Conservation (phyloP, 768 basidiomycete genomes). For the Chalciporus sphaerocephalus region DNA sequence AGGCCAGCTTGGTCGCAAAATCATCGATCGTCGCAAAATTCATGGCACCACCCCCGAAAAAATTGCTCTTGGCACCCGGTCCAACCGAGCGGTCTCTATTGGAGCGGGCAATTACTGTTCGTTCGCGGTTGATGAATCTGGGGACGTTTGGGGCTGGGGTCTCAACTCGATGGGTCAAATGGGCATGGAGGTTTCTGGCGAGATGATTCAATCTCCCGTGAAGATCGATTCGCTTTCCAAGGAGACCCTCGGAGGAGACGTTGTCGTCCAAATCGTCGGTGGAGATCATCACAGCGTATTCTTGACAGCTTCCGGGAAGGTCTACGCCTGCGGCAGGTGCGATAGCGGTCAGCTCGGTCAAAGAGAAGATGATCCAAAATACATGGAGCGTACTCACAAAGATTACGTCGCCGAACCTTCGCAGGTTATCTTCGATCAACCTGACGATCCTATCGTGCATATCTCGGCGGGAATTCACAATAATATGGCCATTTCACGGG, state of each 20-base stretch:
- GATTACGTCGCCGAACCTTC: conserved; percentile 67
- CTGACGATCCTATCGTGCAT: conserved; percentile 58
- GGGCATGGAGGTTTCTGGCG: conserved; percentile 50
- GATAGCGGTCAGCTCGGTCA: conserved; percentile 84
- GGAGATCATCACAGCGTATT: conserved; percentile 92
- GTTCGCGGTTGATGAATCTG: conserved; percentile 82
- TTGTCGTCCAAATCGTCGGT: conserved; percentile 68
- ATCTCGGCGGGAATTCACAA: conserved; percentile 70
- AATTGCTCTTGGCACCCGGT: conserved; percentile 67
- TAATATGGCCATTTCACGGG: conserved; percentile 63
- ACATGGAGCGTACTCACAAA: conserved; percentile 47
- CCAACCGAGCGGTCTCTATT: conserved; percentile 60
- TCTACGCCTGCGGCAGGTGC: conserved; percentile 82
- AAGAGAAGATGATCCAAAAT: conserved; percentile 60
- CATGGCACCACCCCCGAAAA: conserved; percentile 88
- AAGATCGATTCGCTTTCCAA: conserved; percentile 63
- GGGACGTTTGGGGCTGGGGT: conserved; percentile 94
- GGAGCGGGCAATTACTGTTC: conserved; percentile 85
- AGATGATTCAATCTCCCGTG: conserved; percentile 62
- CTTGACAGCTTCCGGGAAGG: conserved; percentile 74
- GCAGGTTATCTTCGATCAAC: conserved; percentile 59
- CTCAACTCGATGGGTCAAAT: conserved; percentile 86
- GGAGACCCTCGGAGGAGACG: conserved; percentile 53
- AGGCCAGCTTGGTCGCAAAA: conserved; percentile 85
- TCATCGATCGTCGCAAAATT: conserved; percentile 82